Percentiles rank a stretch among this genome's conserved stretches.
These are phyloP conservation scores for Aspergillus sclerotiicarbonarius DNA, from an alignment of 495 filamentous ascomycete species.

Conservation along the genomic window DNA sequence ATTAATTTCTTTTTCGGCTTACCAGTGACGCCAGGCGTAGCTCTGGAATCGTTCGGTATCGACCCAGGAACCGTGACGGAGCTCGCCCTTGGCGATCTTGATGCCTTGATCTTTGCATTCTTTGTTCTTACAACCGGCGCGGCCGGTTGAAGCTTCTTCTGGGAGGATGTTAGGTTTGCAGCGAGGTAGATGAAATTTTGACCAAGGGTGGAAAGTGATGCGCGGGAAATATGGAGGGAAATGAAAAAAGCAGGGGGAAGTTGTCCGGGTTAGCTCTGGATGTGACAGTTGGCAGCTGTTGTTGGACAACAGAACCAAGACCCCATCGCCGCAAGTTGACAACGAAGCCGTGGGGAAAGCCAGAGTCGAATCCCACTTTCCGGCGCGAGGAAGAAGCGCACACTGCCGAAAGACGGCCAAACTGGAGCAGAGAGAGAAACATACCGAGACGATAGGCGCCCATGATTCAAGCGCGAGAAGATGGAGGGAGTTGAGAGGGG, in stretches of 20 bases:
- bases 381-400: not conserved
- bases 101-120: slow-evolving; percentile 60
- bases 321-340: not conserved
- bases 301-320: not conserved
- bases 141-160: slow-evolving; percentile 61
- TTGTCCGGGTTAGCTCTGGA: not conserved
- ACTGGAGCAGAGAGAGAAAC: not conserved
- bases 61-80: slow-evolving; percentile 70
- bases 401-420: no score
- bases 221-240: not conserved
- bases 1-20: slow-evolving; percentile 21
- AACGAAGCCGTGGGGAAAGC: not conserved
- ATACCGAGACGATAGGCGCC: slow-evolving; percentile 24
- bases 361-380: no score
- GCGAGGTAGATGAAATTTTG: not conserved
- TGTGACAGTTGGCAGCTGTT: not conserved
- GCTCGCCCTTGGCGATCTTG: slow-evolving; percentile 75
- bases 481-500: not conserved
- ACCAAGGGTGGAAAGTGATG: not conserved
- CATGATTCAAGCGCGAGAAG: not conserved
- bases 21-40: slow-evolving; percentile 82
- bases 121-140: slow-evolving; percentile 66
- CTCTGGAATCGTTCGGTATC: slow-evolving; percentile 45
- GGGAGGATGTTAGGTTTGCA: slow-evolving; percentile 18
- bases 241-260: not conserved